phyloP scores from a whole-genome alignment of 495 filamentous ascomycete species.

The Podospora appendiculata region DNA sequence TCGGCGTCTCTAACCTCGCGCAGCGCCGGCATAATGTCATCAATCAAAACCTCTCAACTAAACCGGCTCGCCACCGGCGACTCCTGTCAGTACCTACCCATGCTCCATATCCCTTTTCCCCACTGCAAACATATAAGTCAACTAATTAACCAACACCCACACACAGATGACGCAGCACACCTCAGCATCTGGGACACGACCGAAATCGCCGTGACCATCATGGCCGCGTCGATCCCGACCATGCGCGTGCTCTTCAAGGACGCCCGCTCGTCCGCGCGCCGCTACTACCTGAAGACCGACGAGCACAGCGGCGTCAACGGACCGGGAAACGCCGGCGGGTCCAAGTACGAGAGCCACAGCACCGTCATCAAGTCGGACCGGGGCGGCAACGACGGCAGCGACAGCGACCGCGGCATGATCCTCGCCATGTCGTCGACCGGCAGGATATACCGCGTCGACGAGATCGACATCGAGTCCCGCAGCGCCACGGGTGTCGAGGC shows the following conservation, averaged over 20 bases:
- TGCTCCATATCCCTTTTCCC: background rate
- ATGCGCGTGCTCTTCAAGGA: conserved; percentile 18
- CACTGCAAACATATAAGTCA: no score
- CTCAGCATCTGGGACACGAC: conserved; percentile 24
- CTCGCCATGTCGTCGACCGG: background rate
- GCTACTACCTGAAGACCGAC: background rate
- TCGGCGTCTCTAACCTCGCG: no score
- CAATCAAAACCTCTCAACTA: background rate
- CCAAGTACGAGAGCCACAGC: background rate
- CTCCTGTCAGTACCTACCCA: background rate
- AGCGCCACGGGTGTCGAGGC: no score
- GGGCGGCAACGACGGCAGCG: background rate
- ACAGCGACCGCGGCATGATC: background rate
- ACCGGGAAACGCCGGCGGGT: background rate
- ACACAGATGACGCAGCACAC: conserved; percentile 19
- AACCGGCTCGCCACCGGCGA: background rate
- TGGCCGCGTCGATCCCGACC: conserved; percentile 29
- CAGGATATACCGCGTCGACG: background rate
- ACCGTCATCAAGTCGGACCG: background rate
- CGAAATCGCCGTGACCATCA: conserved; percentile 27
- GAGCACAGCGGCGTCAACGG: background rate
- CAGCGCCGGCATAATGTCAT: background rate
- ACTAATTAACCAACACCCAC: background rate
- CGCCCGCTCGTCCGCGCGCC: background rate
- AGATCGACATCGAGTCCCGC: background rate